Base-by-base conservation (phyloP, 257 asterid genomes). In the Nicotiana obtusifolia region DNA sequence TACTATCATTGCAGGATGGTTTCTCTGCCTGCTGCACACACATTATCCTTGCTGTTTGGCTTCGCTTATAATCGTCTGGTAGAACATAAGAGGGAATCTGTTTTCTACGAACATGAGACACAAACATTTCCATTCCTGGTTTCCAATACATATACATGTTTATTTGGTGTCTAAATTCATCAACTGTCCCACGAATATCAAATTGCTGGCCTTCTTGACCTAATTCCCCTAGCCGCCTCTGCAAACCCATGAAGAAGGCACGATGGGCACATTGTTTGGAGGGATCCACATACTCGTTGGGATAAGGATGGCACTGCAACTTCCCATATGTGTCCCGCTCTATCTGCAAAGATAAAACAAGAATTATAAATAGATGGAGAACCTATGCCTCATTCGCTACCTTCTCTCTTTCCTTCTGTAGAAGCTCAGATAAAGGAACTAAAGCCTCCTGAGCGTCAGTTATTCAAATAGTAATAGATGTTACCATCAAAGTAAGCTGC, bases 171-270 rank as follows among this genome's bases (percentile, higher is more conserved):
- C 94, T 90, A 85, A 97, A 97, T 85, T 92, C 97, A 22, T 94
- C 99, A 67, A 97, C 99, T 56, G 98, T 94, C 82, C 86, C 90
- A 41, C 99, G 97, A 35, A 97, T 93, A 86, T 97, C 99, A 86
- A 97, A 97, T 80, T 92, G 97, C 81, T 97, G 98, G 76, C 95
- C 94, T 84, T 94, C 98, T 87, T 92, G 97, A 86, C 92, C 86
- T 10, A 84, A 89, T 86, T 91, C 98, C 24, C 98, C 98, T 80
- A 85, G 95, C 85, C 93, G 91, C 90, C 97, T 90, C 81, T 92
- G 97, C 86, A 97, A 87, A 15, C 99, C 99, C 95, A 90, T 91
- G 85, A 92, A 97, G 86, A 92, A 97, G 41, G 97, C 91, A 87
- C 92, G 87, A 80, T 92, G 97, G 64, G 92, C 89, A 84, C 94